Evolutionary conservation across 2,329 filamentous ascomycete species (phyloP).

Genomic region (Achaetomium macrosporum): DNA sequence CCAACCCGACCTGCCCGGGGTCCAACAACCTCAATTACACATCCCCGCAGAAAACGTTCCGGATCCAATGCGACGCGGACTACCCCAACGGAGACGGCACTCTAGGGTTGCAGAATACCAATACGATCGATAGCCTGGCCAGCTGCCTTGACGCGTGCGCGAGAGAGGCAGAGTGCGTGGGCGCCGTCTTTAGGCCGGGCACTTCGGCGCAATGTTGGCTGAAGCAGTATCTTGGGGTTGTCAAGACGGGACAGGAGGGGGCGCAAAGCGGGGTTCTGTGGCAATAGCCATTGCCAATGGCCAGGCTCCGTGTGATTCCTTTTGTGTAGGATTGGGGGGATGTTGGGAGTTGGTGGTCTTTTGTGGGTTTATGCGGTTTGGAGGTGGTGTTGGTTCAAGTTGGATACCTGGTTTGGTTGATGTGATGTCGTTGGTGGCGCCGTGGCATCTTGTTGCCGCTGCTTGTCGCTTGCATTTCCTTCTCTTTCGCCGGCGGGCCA

Average conservation of each 20-base stretch:
- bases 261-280: conserved; percentile 15
- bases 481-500: too few species aligned
- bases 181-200: conserved; percentile 9
- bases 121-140: conserved; percentile 3
- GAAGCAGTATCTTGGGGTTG: conserved; percentile 16
- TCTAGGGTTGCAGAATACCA: background rate
- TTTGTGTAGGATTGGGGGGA: too few species aligned
- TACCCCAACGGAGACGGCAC: conserved; percentile 14
- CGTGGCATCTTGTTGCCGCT: too few species aligned
- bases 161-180: conserved; percentile 10
- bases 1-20: conserved; percentile 7
- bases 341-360: too few species aligned
- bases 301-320: too few species aligned
- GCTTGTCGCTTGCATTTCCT: too few species aligned
- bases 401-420: too few species aligned
- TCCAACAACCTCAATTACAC: conserved; percentile 15
- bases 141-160: conserved; percentile 19
- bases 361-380: too few species aligned
- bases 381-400: too few species aligned
- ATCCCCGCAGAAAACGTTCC: conserved; percentile 4
- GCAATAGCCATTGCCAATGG: conserved; percentile 11
- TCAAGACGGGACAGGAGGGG: background rate
- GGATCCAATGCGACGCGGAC: conserved; percentile 12
- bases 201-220: conserved; percentile 14
- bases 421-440: too few species aligned